phyloP scores from a whole-genome alignment of 2,329 filamentous ascomycete genomes.

The Davidsoniella eucalypti region DNA sequence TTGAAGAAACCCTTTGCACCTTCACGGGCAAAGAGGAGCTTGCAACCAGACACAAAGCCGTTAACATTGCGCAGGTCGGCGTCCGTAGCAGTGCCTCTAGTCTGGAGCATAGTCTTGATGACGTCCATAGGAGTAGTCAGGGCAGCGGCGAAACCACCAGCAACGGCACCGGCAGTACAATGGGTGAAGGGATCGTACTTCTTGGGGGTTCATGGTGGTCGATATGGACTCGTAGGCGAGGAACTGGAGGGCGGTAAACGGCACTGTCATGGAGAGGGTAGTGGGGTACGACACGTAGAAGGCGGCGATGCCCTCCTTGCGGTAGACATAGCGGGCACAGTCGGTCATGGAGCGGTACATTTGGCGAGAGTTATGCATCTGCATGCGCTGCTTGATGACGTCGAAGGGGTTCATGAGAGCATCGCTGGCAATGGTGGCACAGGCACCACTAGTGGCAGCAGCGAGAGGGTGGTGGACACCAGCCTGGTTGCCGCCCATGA shows the following conservation, averaged over 20 bases:
- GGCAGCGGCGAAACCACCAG: conserved; percentile 83
- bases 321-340: conserved; percentile 79
- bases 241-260: conserved; percentile 93
- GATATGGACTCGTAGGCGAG: conserved; percentile 95
- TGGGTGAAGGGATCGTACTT: conserved; percentile 87
- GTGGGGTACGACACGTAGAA: conserved; percentile 99
- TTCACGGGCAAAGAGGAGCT: conserved; percentile 67
- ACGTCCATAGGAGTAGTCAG: conserved; percentile 94
- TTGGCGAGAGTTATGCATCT: conserved; percentile 80
- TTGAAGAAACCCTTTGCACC: conserved; percentile 83
- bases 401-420: conserved; percentile 99
- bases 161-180: conserved; percentile 79
- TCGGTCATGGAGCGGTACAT: conserved; percentile 74
- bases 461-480: conserved; percentile 85
- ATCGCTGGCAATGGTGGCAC: conserved; percentile 91
- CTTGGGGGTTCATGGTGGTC: conserved; percentile 77
- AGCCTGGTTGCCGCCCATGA: conserved; percentile 79
- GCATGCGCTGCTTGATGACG: conserved; percentile 99
- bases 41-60: conserved; percentile 62
- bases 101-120: conserved; percentile 95
- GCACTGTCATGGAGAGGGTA: conserved; percentile 94
- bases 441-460: conserved; percentile 82
- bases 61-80: conserved; percentile 71
- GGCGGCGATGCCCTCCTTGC: conserved; percentile 68
- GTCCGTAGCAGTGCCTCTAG: conserved; percentile 68